These are phyloP conservation scores for Actinomortierella wolfii DNA, from an alignment of 371 early-diverging fungal genomes.

Conservation along the genomic window DNA sequence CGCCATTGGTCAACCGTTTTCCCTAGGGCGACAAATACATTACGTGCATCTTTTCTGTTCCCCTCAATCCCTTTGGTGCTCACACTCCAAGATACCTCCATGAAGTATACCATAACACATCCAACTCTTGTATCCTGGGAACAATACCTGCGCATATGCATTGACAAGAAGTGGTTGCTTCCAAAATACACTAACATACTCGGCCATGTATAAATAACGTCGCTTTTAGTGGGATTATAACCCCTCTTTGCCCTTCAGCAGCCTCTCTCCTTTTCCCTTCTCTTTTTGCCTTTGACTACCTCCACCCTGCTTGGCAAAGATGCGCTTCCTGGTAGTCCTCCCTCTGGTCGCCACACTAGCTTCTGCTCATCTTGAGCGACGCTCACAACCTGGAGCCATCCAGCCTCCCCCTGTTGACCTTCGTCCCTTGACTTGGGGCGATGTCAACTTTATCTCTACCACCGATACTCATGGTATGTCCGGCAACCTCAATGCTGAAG, in stretches of 20 bases:
- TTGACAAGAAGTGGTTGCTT: too few relatives aligned
- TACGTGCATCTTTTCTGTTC: too few relatives aligned
- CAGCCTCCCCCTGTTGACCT: constrained; percentile 35
- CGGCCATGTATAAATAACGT: too few relatives aligned
- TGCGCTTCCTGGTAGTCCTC: constrained; percentile 16
- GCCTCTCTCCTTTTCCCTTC: neutral
- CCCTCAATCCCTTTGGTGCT: too few relatives aligned
- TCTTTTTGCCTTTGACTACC: neutral
- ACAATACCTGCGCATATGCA: too few relatives aligned
- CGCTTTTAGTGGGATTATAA: too few relatives aligned
- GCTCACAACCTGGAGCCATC: constrained; percentile 47
- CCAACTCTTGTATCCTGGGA: too few relatives aligned
- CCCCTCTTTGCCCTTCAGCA: neutral
- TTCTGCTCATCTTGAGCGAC: constrained; percentile 18
- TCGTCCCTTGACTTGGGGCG: constrained; percentile 53
- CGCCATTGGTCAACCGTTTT: too few relatives aligned
- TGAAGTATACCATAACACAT: too few relatives aligned
- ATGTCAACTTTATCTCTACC: constrained; percentile 57
- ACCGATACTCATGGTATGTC: constrained; percentile 47
- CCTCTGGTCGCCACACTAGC: constrained; percentile 17
- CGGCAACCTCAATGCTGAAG: constrained; percentile 49
- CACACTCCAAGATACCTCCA: too few relatives aligned
- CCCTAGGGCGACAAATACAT: too few relatives aligned
- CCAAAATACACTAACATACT: too few relatives aligned
- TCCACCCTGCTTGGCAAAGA: neutral